These are phyloP conservation scores for Curvularia lunata DNA, from an alignment of 2,329 filamentous ascomycete species.

Conservation along the genomic window DNA sequence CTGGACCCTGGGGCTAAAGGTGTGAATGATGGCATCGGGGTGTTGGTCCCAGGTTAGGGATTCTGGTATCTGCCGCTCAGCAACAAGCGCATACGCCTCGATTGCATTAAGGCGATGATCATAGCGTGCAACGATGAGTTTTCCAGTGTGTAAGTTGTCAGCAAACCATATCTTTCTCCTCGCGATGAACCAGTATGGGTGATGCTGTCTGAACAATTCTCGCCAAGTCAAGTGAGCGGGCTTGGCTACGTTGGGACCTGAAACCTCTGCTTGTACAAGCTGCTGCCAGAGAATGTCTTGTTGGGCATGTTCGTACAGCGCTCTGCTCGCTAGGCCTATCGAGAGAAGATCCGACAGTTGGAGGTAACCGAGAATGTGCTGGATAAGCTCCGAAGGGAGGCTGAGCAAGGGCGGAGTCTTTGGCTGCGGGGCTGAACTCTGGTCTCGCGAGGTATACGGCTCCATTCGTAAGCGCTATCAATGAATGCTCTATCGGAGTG, in stretches of 20 bases:
- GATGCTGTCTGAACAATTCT: constrained; percentile 74
- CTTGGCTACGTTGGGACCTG: constrained; percentile 49
- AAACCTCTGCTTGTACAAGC: constrained; percentile 72
- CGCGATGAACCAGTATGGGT: constrained; percentile 84
- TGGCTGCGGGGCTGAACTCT: not conserved
- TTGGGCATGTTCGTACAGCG: constrained; percentile 63
- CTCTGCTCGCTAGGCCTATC: constrained; percentile 66
- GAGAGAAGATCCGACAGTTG: constrained; percentile 67
- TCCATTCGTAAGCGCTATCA: not conserved
- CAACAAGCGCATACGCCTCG: constrained; percentile 78
- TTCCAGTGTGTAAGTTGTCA: constrained; percentile 74
- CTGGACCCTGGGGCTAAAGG: constrained; percentile 72
- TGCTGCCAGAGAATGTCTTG: constrained; percentile 75
- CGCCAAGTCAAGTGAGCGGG: constrained; percentile 69
- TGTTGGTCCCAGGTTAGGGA: constrained; percentile 71
- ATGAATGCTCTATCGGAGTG: not conserved
- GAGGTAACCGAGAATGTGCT: constrained; percentile 72
- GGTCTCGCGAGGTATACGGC: not conserved
- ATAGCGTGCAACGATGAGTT: constrained; percentile 77
- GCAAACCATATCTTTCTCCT: constrained; percentile 85
- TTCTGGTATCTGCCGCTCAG: constrained; percentile 62
- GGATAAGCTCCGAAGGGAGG: constrained; percentile 77
- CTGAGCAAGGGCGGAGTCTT: constrained; percentile 52
- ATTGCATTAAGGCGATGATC: constrained; percentile 76
- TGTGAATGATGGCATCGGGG: constrained; percentile 70